Percentiles rank a stretch among this genome's conserved stretches.
Conservation (phyloP, 1,139 yeast species). For the Magnusiomyces magnusii region DNA sequence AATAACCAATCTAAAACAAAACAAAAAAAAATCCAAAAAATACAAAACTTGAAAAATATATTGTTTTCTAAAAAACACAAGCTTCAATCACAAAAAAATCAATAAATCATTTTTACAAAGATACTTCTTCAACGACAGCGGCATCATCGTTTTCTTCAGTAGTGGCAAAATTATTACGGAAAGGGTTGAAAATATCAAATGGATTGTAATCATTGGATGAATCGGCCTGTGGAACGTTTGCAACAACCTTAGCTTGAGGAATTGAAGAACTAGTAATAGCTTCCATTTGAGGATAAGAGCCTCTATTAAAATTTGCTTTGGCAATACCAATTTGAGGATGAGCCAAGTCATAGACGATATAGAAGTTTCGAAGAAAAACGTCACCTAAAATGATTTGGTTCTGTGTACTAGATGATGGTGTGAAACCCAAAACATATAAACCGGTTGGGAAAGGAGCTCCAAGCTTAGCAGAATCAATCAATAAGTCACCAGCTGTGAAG, state of each 20-base stretch:
- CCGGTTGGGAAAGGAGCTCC: constrained; percentile 19
- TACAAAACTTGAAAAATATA: too few relatives aligned
- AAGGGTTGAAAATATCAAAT: not conserved
- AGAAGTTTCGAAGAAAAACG: constrained; percentile 25
- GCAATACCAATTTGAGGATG: constrained; percentile 26
- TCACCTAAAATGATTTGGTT: constrained; percentile 25
- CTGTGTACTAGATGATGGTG: constrained; percentile 18
- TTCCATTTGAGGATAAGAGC: constrained; percentile 13
- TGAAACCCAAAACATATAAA: constrained; percentile 21
- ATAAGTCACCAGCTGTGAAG: constrained; percentile 18
- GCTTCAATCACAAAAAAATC: too few relatives aligned
- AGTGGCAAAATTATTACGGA: not conserved
- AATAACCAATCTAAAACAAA: not conserved
- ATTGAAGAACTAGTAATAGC: constrained; percentile 16
- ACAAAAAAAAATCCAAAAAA: too few relatives aligned
- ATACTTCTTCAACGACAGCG: not conserved
- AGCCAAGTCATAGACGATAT: constrained; percentile 25
- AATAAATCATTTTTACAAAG: not conserved
- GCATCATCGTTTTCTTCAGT: not conserved
- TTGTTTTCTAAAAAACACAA: too few relatives aligned
- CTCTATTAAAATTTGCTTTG: constrained; percentile 18
- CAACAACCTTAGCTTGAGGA: constrained; percentile 16
- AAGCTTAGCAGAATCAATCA: constrained; percentile 19
- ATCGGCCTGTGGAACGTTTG: constrained; percentile 1
- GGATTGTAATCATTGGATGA: not conserved